These are phyloP conservation scores for Leccinum longicurvipes DNA, from an alignment of 768 basidiomycete species.

Conservation along the genomic window DNA sequence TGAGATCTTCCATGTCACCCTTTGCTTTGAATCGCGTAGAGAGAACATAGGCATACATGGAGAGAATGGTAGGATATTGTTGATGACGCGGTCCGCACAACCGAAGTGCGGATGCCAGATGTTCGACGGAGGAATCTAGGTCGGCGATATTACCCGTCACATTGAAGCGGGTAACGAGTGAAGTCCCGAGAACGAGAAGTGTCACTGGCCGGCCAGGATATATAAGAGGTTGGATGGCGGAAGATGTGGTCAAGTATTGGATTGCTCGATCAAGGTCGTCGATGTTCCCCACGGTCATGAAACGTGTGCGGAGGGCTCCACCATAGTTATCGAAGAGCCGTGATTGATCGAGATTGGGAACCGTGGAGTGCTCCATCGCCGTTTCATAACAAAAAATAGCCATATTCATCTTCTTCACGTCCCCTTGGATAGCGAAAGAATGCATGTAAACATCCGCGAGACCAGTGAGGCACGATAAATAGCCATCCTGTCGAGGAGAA, in stretches of 20 bases:
- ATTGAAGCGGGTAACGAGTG: slow-evolving; percentile 8
- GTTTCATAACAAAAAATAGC: slow-evolving; percentile 17
- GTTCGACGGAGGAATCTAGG: slow-evolving; percentile 17
- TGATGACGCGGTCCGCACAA: slow-evolving; percentile 7
- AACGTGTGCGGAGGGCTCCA: slow-evolving; percentile 18
- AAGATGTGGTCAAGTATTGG: slow-evolving; percentile 15
- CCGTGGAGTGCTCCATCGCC: slow-evolving; percentile 16
- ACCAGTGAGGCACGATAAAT: slow-evolving; percentile 6
- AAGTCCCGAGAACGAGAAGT: slow-evolving; percentile 10
- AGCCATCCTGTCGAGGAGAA: slow-evolving; percentile 14
- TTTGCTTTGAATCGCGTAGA: slow-evolving; percentile 11
- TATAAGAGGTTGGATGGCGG: slow-evolving; percentile 10
- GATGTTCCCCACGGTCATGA: slow-evolving; percentile 5
- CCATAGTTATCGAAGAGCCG: slow-evolving; percentile 21
- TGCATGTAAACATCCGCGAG: slow-evolving; percentile 7
- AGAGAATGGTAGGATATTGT: slow-evolving; percentile 5
- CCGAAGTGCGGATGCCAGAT: slow-evolving; percentile 12
- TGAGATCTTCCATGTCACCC: slow-evolving; percentile 14
- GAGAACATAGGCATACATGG: slow-evolving; percentile 11
- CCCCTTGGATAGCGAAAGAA: slow-evolving; percentile 13
- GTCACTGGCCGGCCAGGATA: slow-evolving; percentile 9
- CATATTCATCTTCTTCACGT: slow-evolving; percentile 13
- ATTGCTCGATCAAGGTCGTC: slow-evolving; percentile 26
- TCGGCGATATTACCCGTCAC: slow-evolving; percentile 8
- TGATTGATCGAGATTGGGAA: slow-evolving; percentile 12